Conservation (phyloP, 208 protist genomes). For the Trypanosoma scelopori region DNA sequence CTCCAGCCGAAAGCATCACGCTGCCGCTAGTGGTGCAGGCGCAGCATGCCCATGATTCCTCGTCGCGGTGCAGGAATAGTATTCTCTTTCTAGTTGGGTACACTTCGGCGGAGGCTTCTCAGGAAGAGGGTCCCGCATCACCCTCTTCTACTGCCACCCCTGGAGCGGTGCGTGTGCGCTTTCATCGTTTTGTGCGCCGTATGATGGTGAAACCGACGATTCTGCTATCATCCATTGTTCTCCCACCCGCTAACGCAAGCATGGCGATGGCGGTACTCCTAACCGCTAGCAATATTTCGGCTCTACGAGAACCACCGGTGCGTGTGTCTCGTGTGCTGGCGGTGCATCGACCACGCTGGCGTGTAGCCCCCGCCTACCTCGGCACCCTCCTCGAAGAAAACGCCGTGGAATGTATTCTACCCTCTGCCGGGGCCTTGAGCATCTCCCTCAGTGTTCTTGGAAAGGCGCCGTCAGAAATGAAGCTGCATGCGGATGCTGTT, state of each 20-base stretch:
- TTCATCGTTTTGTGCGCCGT: slow-evolving; percentile 75
- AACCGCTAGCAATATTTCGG: slow-evolving; percentile 46
- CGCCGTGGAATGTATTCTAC: slow-evolving; percentile 42
- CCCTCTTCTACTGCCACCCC: background rate
- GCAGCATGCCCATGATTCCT: slow-evolving; percentile 52
- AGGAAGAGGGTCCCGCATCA: background rate
- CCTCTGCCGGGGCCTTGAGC: slow-evolving; percentile 47
- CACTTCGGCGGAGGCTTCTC: slow-evolving; percentile 20
- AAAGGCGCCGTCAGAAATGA: slow-evolving; percentile 11
- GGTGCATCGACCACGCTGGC: slow-evolving; percentile 60
- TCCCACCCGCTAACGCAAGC: slow-evolving; percentile 54
- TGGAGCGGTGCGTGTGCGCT: slow-evolving; percentile 32
- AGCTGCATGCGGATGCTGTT: background rate
- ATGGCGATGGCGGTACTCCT: slow-evolving; percentile 47
- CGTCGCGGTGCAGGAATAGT: slow-evolving; percentile 52
- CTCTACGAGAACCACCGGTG: slow-evolving; percentile 30
- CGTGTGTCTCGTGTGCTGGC: slow-evolving; percentile 52
- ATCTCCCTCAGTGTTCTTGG: slow-evolving; percentile 53
- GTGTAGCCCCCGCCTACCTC: slow-evolving; percentile 32
- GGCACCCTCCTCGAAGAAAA: slow-evolving; percentile 33
- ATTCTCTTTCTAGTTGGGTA: slow-evolving; percentile 66
- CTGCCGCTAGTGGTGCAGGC: slow-evolving; percentile 54
- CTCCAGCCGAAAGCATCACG: slow-evolving; percentile 37
- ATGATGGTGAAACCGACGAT: slow-evolving; percentile 66
- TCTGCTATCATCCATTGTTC: slow-evolving; percentile 57